These are phyloP conservation scores for Populus hybrid DNA, from an alignment of 441 rosid genomes.

Conservation along the genomic window DNA sequence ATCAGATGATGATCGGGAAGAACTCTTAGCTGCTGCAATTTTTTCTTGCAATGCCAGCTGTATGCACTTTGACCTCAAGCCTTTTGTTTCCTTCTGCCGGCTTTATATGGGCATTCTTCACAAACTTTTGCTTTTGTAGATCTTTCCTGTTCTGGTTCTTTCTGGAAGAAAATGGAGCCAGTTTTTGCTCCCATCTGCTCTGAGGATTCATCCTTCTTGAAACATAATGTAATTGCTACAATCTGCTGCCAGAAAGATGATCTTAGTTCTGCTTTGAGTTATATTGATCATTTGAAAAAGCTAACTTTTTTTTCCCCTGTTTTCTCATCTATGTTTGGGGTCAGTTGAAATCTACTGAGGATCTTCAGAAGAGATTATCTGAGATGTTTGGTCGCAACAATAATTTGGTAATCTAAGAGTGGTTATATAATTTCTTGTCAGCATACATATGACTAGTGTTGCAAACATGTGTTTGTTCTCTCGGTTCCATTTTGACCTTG, in stretches of 20 bases:
- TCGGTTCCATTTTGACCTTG: background rate
- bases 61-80: conserved; percentile 24
- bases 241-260: conserved; percentile 10
- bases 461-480: background rate
- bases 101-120: background rate
- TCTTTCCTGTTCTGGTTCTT: conserved; percentile 40
- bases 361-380: conserved; percentile 24
- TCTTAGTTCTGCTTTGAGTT: conserved; percentile 6
- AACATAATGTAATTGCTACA: conserved; percentile 41
- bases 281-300: background rate
- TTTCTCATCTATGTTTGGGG: conserved; percentile 18
- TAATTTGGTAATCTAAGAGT: conserved; percentile 20
- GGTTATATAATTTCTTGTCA: background rate
- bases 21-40: conserved; percentile 53
- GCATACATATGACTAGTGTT: background rate
- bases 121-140: conserved; percentile 32
- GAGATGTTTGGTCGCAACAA: conserved; percentile 18
- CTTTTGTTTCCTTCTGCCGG: background rate
- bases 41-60: conserved; percentile 48
- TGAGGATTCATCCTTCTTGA: conserved; percentile 42
- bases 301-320: background rate
- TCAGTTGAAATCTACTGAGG: conserved; percentile 35
- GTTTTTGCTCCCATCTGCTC: conserved; percentile 34
- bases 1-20: conserved; percentile 55
- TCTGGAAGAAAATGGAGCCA: conserved; percentile 55